Base-by-base conservation (phyloP, 2,329 filamentous ascomycete genomes). In the Xylaria sp. region DNA sequence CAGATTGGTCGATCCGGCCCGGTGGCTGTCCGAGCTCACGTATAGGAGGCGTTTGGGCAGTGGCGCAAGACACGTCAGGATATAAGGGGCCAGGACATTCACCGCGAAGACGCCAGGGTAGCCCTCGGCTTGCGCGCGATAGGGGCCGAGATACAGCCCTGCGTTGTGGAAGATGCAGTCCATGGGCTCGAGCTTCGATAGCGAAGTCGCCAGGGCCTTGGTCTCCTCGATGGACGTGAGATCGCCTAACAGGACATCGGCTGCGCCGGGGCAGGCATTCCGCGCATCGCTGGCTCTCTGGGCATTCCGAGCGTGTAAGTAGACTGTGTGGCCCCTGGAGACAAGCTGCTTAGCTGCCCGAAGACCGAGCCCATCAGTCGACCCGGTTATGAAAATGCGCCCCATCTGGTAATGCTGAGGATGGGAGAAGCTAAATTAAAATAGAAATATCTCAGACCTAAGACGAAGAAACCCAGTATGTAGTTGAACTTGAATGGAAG, bases 141-240 rank as follows among this genome's bases (percentile, higher is more conserved):
- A 83, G 83, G 50, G 64, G 0, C 70, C 70, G n/a, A 68, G 60
- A 29, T 68, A 69, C 13, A 87, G 71, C 2, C 86, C 87, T 0
- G 87, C 87, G 69, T 89, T 90, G 79, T 89, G 87, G 32, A 90
- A 81, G 16, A 90, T 79, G 27, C 81, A 81, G 74, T 90, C 87
- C 72, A 86, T 87, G 0, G 81, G 78, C 0, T 84, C 85, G 0
- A 81, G 76, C 44, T 78, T 77, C 74, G 87, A 85, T 63, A 85
- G 82, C 60, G 86, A 79, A n/a, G 79, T 74, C 1, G 87, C 87
- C 1, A 90, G 80, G 2, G 77, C 75, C 69, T 86, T 87, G 5
- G 81, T 86, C 60, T 86, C 84, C 5, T 81, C 71, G 53, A 88
- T 79, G 51, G 80, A 85, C 35, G 83, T 81, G 0, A 90, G 78